Percentiles rank a stretch among this genome's conserved stretches.
Conservation (phyloP, 768 basidiomycete species). For the Tubosaeta sp. region DNA sequence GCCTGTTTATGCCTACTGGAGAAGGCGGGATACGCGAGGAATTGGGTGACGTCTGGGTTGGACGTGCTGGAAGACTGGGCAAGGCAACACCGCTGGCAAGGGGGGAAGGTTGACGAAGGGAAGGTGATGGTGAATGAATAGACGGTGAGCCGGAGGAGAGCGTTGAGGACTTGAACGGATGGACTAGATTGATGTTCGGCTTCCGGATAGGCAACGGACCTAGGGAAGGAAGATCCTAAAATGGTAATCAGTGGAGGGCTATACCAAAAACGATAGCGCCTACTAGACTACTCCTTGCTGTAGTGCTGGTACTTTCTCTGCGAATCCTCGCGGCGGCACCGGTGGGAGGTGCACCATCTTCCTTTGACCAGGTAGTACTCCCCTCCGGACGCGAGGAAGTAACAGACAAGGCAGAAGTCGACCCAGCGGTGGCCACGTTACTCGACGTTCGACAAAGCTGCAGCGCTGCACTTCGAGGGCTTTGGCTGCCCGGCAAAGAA, state of each 20-base stretch:
- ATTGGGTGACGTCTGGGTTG: slow-evolving; percentile 36
- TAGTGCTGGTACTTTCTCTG: slow-evolving; percentile 47
- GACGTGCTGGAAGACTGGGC: slow-evolving; percentile 35
- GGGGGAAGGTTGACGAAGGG: slow-evolving; percentile 44
- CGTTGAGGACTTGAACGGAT: slow-evolving; percentile 49
- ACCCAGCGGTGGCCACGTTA: slow-evolving; percentile 27
- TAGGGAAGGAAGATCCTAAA: slow-evolving; percentile 37
- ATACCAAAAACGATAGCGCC: neutral
- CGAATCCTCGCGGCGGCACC: slow-evolving; percentile 43
- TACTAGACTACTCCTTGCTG: slow-evolving; percentile 30
- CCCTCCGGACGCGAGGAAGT: slow-evolving; percentile 38
- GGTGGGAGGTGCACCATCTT: slow-evolving; percentile 31
- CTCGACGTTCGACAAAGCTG: slow-evolving; percentile 35
- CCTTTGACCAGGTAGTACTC: slow-evolving; percentile 34
- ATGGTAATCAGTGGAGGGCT: slow-evolving; percentile 4
- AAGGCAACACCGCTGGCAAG: slow-evolving; percentile 29
- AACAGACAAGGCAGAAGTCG: slow-evolving; percentile 38
- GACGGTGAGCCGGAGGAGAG: slow-evolving; percentile 48
- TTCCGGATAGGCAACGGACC: slow-evolving; percentile 43
- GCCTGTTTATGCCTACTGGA: slow-evolving; percentile 33
- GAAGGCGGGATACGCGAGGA: slow-evolving; percentile 41
- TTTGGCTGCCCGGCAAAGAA: slow-evolving; percentile 36
- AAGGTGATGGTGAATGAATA: slow-evolving; percentile 45
- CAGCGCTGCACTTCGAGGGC: slow-evolving; percentile 31
- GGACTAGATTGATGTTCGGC: slow-evolving; percentile 37